Conservation (phyloP, 2,329 filamentous ascomycete genomes). For the Escovopsis sp. region DNA sequence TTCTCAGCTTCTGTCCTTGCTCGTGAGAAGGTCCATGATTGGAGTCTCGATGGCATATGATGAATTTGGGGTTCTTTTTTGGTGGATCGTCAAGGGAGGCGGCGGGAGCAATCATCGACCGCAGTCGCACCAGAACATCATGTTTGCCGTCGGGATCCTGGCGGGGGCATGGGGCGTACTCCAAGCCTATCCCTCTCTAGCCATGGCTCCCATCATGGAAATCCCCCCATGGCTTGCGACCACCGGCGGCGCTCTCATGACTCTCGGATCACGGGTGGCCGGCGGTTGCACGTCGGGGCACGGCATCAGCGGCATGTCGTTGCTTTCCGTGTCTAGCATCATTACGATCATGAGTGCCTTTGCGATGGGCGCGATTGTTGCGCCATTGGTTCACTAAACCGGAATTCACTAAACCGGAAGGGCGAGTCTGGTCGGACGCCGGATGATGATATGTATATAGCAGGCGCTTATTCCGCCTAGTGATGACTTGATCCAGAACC, state of each 20-base stretch:
- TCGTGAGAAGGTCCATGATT: slow-evolving; percentile 37
- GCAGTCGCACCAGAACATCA: slow-evolving; percentile 26
- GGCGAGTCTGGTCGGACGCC: no score
- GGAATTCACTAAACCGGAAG: not conserved
- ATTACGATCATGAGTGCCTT: slow-evolving; percentile 46
- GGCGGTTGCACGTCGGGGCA: slow-evolving; percentile 57
- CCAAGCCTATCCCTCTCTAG: slow-evolving; percentile 17
- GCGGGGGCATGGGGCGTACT: slow-evolving; percentile 29
- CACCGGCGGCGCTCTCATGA: slow-evolving; percentile 41
- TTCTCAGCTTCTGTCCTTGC: slow-evolving; percentile 41
- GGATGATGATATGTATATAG: not conserved
- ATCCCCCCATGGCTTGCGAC: slow-evolving; percentile 26
- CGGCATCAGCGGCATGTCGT: slow-evolving; percentile 51
- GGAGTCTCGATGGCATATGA: slow-evolving; percentile 49
- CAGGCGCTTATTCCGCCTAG: not conserved
- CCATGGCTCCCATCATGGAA: slow-evolving; percentile 12
- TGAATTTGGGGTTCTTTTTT: slow-evolving; percentile 41
- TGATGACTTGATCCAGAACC: slow-evolving; percentile 7
- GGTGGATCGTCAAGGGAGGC: slow-evolving; percentile 23
- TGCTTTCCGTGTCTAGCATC: slow-evolving; percentile 46
- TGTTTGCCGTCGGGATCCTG: slow-evolving; percentile 38
- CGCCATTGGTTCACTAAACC: slow-evolving; percentile 14
- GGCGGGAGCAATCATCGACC: slow-evolving; percentile 11
- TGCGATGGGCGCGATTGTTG: slow-evolving; percentile 27
- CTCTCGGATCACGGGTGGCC: slow-evolving; percentile 44